Evolutionary conservation across 331 rosid species (phyloP).

Genomic region (Quercus lobata): DNA sequence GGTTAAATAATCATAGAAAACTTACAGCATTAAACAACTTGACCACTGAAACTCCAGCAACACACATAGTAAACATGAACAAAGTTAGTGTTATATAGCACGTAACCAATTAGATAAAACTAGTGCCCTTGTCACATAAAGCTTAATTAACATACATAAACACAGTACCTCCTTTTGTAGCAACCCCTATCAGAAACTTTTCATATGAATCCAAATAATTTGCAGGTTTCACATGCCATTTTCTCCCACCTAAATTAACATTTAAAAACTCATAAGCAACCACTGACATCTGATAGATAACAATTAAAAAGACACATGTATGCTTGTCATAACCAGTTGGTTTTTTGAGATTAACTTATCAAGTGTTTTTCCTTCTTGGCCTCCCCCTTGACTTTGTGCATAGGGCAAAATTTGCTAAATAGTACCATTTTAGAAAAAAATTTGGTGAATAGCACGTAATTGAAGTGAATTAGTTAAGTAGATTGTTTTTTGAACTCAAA

Average conservation of each 20-base stretch:
- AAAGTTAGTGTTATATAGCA: conserved; percentile 33
- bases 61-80: conserved; percentile 20
- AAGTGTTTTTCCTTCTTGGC: conserved; percentile 68
- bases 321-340: neutral
- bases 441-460: rapidly evolving
- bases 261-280: neutral
- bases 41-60: conserved; percentile 64
- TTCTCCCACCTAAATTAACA: conserved; percentile 56
- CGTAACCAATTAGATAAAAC: neutral
- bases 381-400: conserved; percentile 43
- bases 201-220: conserved; percentile 55
- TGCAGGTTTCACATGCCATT: conserved; percentile 78
- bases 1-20: conserved; percentile 16
- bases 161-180: conserved; percentile 85
- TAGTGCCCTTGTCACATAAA: no score
- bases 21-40: conserved; percentile 97
- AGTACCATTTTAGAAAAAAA: no score
- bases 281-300: neutral
- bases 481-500: no score
- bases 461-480: no score
- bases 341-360: conserved; percentile 35
- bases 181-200: conserved; percentile 69
- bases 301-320: neutral
- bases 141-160: conserved; percentile 8
- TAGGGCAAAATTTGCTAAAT: no score